Evolutionary conservation across 805 yeast genomes (phyloP).

Genomic region (Candida loeiensis): DNA sequence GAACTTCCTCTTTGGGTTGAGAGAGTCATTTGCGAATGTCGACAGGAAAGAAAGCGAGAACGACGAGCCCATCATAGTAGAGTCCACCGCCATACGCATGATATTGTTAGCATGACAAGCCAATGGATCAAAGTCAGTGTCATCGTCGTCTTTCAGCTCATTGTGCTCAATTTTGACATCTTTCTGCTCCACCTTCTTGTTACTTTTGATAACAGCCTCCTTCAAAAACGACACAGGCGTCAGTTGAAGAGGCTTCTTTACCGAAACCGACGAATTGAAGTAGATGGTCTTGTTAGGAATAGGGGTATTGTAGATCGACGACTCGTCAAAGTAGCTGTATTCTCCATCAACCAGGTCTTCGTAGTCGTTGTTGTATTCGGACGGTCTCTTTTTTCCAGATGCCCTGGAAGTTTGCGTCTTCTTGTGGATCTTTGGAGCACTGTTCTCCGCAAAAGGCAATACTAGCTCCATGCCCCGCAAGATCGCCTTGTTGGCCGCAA

Average conservation of each 20-base stretch:
- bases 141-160: conserved; percentile 12
- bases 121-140: conserved; percentile 33
- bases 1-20: conserved; percentile 16
- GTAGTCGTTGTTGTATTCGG: conserved; percentile 1
- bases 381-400: conserved; percentile 1
- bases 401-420: neutral
- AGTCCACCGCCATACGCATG: conserved; percentile 45
- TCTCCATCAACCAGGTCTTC: conserved; percentile 7
- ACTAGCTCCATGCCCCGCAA: conserved; percentile 14
- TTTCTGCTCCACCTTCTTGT: conserved; percentile 11
- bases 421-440: neutral
- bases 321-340: conserved; percentile 9
- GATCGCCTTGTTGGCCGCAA: conserved; percentile 15
- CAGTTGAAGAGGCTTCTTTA: conserved; percentile 19
- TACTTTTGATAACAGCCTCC: conserved; percentile 16
- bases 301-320: conserved; percentile 22
- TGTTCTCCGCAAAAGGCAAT: conserved; percentile 15
- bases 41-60: conserved; percentile 36
- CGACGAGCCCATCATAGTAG: conserved; percentile 43
- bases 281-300: conserved; percentile 24
- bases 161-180: neutral
- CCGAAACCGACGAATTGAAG: conserved; percentile 26
- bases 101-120: conserved; percentile 47
- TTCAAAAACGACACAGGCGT: conserved; percentile 26
- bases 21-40: conserved; percentile 33